These are phyloP conservation scores for Escallonia rubra DNA, from an alignment of 129 eudicot genomes.

Conservation along the genomic window DNA sequence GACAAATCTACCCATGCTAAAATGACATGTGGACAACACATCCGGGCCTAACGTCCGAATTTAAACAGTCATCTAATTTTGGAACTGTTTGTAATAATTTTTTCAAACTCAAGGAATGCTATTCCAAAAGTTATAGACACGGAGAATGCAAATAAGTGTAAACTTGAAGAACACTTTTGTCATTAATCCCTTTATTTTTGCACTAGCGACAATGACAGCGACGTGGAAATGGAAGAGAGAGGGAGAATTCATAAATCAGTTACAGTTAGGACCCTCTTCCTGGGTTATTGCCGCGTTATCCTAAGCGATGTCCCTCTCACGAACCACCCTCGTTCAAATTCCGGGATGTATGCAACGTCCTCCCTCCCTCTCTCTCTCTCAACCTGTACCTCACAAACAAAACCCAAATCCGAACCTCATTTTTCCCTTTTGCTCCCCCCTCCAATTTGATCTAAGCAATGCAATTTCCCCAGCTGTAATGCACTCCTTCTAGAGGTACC, in stretches of 20 bases:
- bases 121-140: too few species aligned
- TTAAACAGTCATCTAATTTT: too few species aligned
- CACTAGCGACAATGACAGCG: too few species aligned
- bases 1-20: too few species aligned
- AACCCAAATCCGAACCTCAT: conserved; percentile 15
- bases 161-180: too few species aligned
- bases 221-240: neutral
- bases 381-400: conserved; percentile 19
- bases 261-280: neutral
- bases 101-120: too few species aligned
- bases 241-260: conserved; percentile 13
- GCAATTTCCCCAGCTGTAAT: neutral
- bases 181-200: too few species aligned
- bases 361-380: conserved; percentile 10
- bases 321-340: neutral
- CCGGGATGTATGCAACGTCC: conserved; percentile 32
- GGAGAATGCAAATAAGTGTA: too few species aligned
- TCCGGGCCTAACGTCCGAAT: too few species aligned
- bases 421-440: conserved; percentile 5
- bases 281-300: neutral
- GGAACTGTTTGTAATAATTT: too few species aligned
- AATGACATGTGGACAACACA: too few species aligned
- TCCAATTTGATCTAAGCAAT: neutral
- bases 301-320: neutral
- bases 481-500: too few species aligned